Conservation (phyloP, 23 red algal genomes). For the Agarophyton chilense region DNA sequence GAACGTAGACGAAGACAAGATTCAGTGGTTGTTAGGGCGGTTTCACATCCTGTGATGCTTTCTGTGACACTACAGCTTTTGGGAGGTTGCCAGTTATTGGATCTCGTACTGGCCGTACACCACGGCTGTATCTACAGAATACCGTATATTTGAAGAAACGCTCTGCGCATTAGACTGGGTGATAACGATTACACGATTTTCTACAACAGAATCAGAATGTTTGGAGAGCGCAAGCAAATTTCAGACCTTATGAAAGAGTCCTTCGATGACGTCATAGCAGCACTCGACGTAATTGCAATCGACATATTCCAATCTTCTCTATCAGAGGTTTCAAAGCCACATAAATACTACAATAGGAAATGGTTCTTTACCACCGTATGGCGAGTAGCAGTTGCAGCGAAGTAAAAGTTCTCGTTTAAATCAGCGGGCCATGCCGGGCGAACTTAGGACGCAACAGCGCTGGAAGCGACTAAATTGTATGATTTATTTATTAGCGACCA, state of each 20-base stretch:
- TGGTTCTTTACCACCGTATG: neutral
- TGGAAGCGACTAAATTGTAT: neutral
- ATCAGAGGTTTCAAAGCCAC: neutral
- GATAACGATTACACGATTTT: neutral
- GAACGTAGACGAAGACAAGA: neutral
- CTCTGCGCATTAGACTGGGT: neutral
- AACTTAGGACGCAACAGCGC: conserved; percentile 1
- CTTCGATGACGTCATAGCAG: conserved; percentile 18
- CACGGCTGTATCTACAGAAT: neutral
- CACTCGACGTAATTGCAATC: conserved; percentile 20
- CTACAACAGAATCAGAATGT: conserved; percentile 4
- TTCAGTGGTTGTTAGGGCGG: neutral
- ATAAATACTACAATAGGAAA: conserved; percentile 46
- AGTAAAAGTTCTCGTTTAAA: conserved; percentile 41
- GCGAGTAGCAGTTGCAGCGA: neutral
- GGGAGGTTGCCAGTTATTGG: conserved; percentile 11
- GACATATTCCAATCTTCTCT: neutral
- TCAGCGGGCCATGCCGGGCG: conserved; percentile 11
- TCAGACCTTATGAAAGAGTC: neutral
- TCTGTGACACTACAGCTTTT: neutral
- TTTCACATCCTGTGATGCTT: neutral
- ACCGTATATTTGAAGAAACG: conserved; percentile 1
- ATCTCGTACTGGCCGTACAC: conserved; percentile 14
- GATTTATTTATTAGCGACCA: neutral
- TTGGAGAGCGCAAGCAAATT: neutral